Conservation (phyloP, 805 yeast genomes). For the Candida patagonica region DNA sequence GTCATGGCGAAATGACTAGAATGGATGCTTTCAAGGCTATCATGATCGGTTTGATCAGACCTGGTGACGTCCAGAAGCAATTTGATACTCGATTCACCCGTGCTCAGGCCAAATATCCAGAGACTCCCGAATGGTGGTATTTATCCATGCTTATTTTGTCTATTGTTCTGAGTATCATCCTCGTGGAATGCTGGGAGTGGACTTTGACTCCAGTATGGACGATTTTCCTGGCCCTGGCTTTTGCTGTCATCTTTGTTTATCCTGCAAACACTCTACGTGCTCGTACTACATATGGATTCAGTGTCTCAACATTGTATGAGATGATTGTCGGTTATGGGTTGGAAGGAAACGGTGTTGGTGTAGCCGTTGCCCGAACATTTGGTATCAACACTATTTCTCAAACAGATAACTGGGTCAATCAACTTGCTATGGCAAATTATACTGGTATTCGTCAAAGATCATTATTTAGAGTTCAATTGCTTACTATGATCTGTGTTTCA, state of each 20-base stretch:
- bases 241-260: constrained; percentile 47
- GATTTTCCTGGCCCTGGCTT: constrained; percentile 45
- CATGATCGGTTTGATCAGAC: background rate
- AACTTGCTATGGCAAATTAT: constrained; percentile 54
- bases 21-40: constrained; percentile 11
- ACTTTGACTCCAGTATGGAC: constrained; percentile 59
- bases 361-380: too few relatives aligned
- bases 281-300: constrained; percentile 45
- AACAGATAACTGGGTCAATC: constrained; percentile 36
- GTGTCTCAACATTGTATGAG: constrained; percentile 52
- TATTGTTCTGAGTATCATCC: constrained; percentile 35
- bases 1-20: constrained; percentile 20
- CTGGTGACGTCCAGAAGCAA: background rate
- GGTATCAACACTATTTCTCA: too few relatives aligned
- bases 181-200: constrained; percentile 31
- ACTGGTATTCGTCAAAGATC: constrained; percentile 50
- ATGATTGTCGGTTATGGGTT: constrained; percentile 59
- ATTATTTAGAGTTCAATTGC: constrained; percentile 37
- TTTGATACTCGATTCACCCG: constrained; percentile 12
- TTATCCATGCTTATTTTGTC: constrained; percentile 36
- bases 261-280: constrained; percentile 55
- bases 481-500: too few relatives aligned
- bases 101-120: constrained; percentile 46
- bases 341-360: too few relatives aligned
- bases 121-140: constrained; percentile 73